Evolutionary conservation across 306 rosid genomes (phyloP).

Genomic region (Trifolium pratense): DNA sequence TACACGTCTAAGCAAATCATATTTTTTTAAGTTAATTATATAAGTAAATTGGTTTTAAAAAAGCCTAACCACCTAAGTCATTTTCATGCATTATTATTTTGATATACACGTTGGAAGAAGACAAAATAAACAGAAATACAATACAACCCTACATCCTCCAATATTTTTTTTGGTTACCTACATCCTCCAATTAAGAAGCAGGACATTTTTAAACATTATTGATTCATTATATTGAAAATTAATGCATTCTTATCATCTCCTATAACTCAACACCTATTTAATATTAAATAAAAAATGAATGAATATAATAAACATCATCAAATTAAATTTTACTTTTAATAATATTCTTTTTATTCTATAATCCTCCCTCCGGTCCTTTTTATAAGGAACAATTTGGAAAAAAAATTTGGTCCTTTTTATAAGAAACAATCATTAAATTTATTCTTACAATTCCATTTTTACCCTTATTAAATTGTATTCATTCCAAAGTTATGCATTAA

Average conservation of each 20-base stretch:
- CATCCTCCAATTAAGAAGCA: constrained; percentile 14
- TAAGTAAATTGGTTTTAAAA: neutral
- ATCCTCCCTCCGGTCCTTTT: too few relatives aligned
- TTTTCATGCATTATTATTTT: constrained; percentile 29
- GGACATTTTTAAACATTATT: constrained; percentile 3
- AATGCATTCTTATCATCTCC: constrained; percentile 5
- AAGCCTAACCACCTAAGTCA: constrained; percentile 3
- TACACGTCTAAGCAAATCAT: neutral
- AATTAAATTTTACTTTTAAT: too few relatives aligned
- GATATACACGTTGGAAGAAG: neutral
- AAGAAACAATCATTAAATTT: too few relatives aligned
- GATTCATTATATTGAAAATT: constrained; percentile 2
- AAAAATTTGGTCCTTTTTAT: too few relatives aligned
- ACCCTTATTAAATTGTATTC: too few relatives aligned
- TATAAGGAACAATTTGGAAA: too few relatives aligned
- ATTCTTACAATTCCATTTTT: too few relatives aligned
- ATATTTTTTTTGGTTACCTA: too few relatives aligned
- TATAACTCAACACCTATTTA: neutral
- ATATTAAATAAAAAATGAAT: neutral
- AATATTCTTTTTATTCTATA: too few relatives aligned
- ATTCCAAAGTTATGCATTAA: too few relatives aligned
- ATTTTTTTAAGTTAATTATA: neutral
- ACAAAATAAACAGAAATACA: constrained; percentile 3
- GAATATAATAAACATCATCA: constrained; percentile 8
- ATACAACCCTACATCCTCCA: neutral